Percentiles rank a stretch among this genome's conserved stretches.
phyloP scores from a whole-genome alignment of 2,329 filamentous ascomycete genomes.

The Fusarium decemcellulare region DNA sequence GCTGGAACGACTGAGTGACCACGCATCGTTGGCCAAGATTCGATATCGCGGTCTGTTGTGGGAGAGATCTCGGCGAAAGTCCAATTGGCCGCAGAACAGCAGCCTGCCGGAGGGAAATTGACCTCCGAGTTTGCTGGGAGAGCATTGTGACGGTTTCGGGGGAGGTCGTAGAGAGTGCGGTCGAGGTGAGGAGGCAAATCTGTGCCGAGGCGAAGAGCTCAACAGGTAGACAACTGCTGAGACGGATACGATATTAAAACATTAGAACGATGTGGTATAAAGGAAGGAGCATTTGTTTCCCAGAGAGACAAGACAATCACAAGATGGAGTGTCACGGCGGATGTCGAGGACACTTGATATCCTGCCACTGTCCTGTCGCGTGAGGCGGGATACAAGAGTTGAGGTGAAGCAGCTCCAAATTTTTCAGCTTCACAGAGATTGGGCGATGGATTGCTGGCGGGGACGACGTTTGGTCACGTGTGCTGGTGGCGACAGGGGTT shows the following conservation, averaged over 20 bases:
- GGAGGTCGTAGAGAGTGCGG: constrained; percentile 11
- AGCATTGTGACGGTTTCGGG: constrained; percentile 50
- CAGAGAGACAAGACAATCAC: constrained; percentile 11
- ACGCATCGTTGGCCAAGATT: constrained; percentile 44
- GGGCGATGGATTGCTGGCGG: constrained; percentile 13
- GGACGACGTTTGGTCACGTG: constrained; percentile 40
- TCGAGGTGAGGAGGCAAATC: constrained; percentile 7
- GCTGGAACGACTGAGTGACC: constrained; percentile 48
- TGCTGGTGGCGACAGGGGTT: constrained; percentile 16
- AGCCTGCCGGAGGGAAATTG: constrained; percentile 44
- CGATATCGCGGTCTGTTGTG: constrained; percentile 28
- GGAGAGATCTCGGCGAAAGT: constrained; percentile 28
- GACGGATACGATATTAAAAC: constrained; percentile 38
- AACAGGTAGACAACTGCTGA: constrained; percentile 33
- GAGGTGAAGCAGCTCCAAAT: too few relatives aligned
- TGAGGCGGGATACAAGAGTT: constrained; percentile 33
- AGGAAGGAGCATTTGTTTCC: not conserved
- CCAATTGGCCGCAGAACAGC: constrained; percentile 35
- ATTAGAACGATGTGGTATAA: constrained; percentile 34
- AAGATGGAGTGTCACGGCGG: constrained; percentile 15
- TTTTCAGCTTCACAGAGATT: constrained; percentile 20
- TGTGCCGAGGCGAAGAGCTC: constrained; percentile 20
- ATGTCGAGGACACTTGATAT: constrained; percentile 36
- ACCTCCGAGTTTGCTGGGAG: constrained; percentile 51
- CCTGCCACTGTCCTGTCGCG: constrained; percentile 42